These are phyloP conservation scores for Starmerella sp. DNA, from an alignment of 805 yeast species.

Conservation along the genomic window DNA sequence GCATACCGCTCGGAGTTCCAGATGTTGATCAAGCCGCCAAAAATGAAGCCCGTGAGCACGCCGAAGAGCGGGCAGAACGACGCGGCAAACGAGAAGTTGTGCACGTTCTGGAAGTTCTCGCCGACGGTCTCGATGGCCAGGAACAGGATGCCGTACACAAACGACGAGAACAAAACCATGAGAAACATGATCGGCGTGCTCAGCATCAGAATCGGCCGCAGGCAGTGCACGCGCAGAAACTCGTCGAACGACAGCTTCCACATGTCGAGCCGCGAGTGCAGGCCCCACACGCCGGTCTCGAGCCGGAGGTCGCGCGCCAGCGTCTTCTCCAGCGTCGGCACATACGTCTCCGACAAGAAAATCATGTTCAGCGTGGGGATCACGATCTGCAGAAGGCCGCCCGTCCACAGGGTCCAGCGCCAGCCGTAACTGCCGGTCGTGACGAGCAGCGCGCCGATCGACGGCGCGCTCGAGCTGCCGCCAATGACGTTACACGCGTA, in stretches of 20 bases:
- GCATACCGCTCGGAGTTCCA: constrained; percentile 26
- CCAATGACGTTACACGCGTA: constrained; percentile 40
- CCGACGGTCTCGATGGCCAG: constrained; percentile 35
- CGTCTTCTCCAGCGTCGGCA: constrained; percentile 41
- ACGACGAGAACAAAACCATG: constrained; percentile 34
- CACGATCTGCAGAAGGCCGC: constrained; percentile 34
- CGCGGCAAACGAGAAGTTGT: constrained; percentile 29
- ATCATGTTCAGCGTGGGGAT: constrained; percentile 33
- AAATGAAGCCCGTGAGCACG: constrained; percentile 27
- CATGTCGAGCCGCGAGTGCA: constrained; percentile 89
- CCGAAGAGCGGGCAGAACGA: constrained; percentile 29
- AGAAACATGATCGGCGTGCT: constrained; percentile 37
- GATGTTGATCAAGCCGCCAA: constrained; percentile 29
- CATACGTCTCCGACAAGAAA: constrained; percentile 31
- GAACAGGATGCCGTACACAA: constrained; percentile 37
- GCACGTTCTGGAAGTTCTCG: constrained; percentile 26
- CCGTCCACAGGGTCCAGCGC: constrained; percentile 49
- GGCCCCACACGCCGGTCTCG: constrained; percentile 65
- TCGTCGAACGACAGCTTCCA: constrained; percentile 59
- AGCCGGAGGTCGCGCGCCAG: constrained; percentile 58
- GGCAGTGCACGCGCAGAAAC: constrained; percentile 56
- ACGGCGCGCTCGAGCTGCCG: constrained; percentile 38
- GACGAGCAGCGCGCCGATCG: constrained; percentile 31
- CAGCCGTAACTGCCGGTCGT: constrained; percentile 38
- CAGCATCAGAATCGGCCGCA: constrained; percentile 71